Evolutionary conservation across 2,329 filamentous ascomycete species (phyloP).

Genomic region (Penicillium sp.): DNA sequence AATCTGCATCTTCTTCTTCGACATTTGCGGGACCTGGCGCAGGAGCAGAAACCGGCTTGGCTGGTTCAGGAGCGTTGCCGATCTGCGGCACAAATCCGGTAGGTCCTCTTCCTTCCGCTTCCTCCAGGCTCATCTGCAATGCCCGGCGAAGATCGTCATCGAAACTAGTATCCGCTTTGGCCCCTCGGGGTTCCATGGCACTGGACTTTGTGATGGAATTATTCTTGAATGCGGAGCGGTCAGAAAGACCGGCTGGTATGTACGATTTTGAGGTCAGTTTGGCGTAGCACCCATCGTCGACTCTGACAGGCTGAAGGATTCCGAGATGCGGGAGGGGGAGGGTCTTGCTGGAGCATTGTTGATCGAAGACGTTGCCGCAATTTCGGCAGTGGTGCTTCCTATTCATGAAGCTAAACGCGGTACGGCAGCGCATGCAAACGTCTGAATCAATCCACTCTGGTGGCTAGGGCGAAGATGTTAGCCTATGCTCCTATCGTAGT

Average conservation of each 20-base stretch:
- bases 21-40: slow-evolving; percentile 43
- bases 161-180: slow-evolving; percentile 84
- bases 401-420: slow-evolving; percentile 95
- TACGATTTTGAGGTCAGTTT: slow-evolving; percentile 76
- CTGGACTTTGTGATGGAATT: slow-evolving; percentile 65
- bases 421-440: slow-evolving; percentile 97
- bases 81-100: slow-evolving; percentile 71
- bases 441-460: slow-evolving; percentile 98
- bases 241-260: slow-evolving; percentile 43
- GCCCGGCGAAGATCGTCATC: slow-evolving; percentile 94
- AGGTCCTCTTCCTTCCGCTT: slow-evolving; percentile 73
- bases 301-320: slow-evolving; percentile 85
- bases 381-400: slow-evolving; percentile 98
- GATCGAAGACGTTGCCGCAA: slow-evolving; percentile 96
- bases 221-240: slow-evolving; percentile 47
- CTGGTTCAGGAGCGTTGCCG: slow-evolving; percentile 43
- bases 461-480: slow-evolving; percentile 57
- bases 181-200: slow-evolving; percentile 87
- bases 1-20: slow-evolving; percentile 86
- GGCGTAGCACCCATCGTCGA: slow-evolving; percentile 93
- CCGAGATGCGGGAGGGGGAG: slow-evolving; percentile 89
- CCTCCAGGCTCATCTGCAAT: slow-evolving; percentile 94
- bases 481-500: neutral
- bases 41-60: slow-evolving; percentile 35
- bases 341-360: slow-evolving; percentile 87